Percentiles rank a stretch among this genome's conserved stretches.
phyloP scores from a whole-genome alignment of 306 rosid species.

The Medicago arabica region DNA sequence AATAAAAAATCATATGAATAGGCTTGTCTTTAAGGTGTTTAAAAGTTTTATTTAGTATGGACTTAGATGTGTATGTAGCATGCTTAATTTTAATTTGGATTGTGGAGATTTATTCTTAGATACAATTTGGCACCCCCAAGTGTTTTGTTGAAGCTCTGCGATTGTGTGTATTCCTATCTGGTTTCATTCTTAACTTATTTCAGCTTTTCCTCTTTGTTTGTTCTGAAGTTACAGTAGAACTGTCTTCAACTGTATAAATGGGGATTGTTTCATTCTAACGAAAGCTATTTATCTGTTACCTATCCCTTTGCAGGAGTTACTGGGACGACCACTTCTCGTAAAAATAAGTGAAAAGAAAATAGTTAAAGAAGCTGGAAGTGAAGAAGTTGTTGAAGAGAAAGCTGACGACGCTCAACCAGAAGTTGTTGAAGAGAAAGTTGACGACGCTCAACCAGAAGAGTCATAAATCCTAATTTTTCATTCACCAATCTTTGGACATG shows the following conservation, averaged over 20 bases:
- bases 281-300: slow-evolving; percentile 15
- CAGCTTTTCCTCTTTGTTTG: neutral
- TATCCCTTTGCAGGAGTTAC: slow-evolving; percentile 63
- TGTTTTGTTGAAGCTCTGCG: too few species aligned
- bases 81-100: too few species aligned
- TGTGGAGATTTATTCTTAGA: too few species aligned
- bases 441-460: slow-evolving; percentile 41
- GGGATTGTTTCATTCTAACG: neutral
- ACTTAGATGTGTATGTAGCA: too few species aligned
- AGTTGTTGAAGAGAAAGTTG: slow-evolving; percentile 44
- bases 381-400: slow-evolving; percentile 56
- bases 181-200: neutral
- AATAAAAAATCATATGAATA: too few species aligned
- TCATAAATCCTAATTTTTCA: slow-evolving; percentile 39
- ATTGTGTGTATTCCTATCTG: neutral
- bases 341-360: slow-evolving; percentile 69
- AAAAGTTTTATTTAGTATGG: too few species aligned
- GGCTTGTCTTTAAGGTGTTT: too few species aligned
- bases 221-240: neutral
- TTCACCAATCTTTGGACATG: slow-evolving; percentile 39
- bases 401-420: neutral
- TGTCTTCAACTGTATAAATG: slow-evolving; percentile 11
- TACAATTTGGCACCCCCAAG: too few species aligned
- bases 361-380: slow-evolving; percentile 49
- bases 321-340: slow-evolving; percentile 78